Conservation (phyloP, 2,329 filamentous ascomycete genomes). For the Xylaria sp. region DNA sequence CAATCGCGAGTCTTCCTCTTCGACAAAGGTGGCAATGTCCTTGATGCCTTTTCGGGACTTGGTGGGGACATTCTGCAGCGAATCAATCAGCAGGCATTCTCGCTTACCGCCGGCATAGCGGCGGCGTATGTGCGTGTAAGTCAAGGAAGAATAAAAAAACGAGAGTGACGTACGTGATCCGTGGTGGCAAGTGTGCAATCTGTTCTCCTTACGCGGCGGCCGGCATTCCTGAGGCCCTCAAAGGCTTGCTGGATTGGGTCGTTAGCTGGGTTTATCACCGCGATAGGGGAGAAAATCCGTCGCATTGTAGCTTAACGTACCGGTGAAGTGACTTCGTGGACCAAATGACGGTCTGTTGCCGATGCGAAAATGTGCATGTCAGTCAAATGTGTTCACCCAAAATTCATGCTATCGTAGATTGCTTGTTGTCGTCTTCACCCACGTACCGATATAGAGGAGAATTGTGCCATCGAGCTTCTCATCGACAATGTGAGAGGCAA, state of each 20-base stretch:
- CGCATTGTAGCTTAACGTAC: conserved; percentile 55
- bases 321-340: conserved; percentile 98
- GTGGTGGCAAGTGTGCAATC: conserved; percentile 97
- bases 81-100: conserved; percentile 9
- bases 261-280: conserved; percentile 29
- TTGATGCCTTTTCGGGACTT: conserved; percentile 90
- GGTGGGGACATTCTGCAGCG: conserved; percentile 84
- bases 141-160: neutral
- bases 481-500: conserved; percentile 91
- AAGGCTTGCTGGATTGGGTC: conserved; percentile 78
- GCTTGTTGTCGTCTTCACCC: neutral
- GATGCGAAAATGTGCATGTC: conserved; percentile 18
- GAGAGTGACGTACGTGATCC: conserved; percentile 76
- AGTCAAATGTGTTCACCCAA: conserved; percentile 11
- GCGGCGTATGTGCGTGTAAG: conserved; percentile 7
- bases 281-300: neutral
- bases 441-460: conserved; percentile 87
- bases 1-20: conserved; percentile 89
- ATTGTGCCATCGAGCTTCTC: conserved; percentile 93
- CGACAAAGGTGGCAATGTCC: conserved; percentile 90
- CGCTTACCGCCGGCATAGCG: conserved; percentile 20
- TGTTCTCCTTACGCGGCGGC: conserved; percentile 84
- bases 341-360: conserved; percentile 81
- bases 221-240: conserved; percentile 89
- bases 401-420: conserved; percentile 7